These are phyloP conservation scores for Kwoniella newhampshirensis DNA, from an alignment of 768 basidiomycete genomes.

Conservation along the genomic window DNA sequence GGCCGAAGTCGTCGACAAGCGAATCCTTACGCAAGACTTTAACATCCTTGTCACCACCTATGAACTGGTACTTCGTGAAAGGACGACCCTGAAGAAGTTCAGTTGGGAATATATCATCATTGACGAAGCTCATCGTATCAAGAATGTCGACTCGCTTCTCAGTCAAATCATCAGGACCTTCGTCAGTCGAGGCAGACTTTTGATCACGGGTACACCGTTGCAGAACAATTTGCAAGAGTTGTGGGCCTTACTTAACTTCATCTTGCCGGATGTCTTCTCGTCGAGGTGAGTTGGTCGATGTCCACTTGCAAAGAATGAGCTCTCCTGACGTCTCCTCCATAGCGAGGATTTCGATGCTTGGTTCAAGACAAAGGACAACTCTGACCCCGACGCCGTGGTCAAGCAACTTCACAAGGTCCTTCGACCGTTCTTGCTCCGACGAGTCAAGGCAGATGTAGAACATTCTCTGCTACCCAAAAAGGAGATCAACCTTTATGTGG, in stretches of 20 bases:
- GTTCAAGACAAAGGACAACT: slow-evolving; percentile 79
- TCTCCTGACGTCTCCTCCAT: slow-evolving; percentile 4
- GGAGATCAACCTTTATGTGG: slow-evolving; percentile 98
- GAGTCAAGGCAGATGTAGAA: slow-evolving; percentile 96
- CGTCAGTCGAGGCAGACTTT: slow-evolving; percentile 77
- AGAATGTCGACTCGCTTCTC: slow-evolving; percentile 95
- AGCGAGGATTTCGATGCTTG: slow-evolving; percentile 87
- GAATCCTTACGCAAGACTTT: slow-evolving; percentile 82
- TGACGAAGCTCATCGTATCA: slow-evolving; percentile 98
- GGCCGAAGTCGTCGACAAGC: slow-evolving; percentile 71
- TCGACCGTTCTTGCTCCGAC: slow-evolving; percentile 85
- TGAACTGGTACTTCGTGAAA: slow-evolving; percentile 95
- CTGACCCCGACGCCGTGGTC: slow-evolving; percentile 79
- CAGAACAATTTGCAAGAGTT: slow-evolving; percentile 97
- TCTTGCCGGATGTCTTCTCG: slow-evolving; percentile 93
- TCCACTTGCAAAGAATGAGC: not conserved
- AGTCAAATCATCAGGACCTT: slow-evolving; percentile 92
- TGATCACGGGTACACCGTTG: slow-evolving; percentile 95
- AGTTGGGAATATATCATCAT: slow-evolving; percentile 97
- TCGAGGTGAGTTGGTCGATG: slow-evolving; percentile 30
- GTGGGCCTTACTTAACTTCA: slow-evolving; percentile 93
- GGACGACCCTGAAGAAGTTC: slow-evolving; percentile 86
- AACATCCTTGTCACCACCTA: slow-evolving; percentile 95
- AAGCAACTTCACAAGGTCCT: slow-evolving; percentile 97
- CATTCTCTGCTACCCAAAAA: slow-evolving; percentile 95